Evolutionary conservation across 768 basidiomycete species (phyloP).

Genomic region (Tylopilus intermedius): DNA sequence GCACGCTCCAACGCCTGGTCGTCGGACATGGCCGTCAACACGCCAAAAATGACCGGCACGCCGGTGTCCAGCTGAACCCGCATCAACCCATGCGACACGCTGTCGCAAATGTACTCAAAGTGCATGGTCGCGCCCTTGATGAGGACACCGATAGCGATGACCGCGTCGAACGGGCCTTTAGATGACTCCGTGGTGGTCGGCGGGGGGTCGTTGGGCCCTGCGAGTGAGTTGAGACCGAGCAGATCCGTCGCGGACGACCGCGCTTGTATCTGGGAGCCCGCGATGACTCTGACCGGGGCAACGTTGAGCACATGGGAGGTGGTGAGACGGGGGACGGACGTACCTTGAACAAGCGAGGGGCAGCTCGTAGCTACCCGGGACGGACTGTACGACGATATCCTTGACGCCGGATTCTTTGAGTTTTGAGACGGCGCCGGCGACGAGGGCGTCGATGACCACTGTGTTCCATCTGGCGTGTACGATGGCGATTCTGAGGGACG

Average conservation of each 20-base stretch:
- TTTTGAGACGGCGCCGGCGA: slow-evolving; percentile 73
- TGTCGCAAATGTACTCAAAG: slow-evolving; percentile 97
- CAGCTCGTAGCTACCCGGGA: slow-evolving; percentile 94
- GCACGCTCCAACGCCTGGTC: slow-evolving; percentile 93
- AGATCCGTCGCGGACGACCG: slow-evolving; percentile 77
- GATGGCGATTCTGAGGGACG: slow-evolving; percentile 78
- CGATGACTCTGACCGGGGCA: slow-evolving; percentile 61
- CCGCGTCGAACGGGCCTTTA: slow-evolving; percentile 78
- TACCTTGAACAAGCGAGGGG: slow-evolving; percentile 84
- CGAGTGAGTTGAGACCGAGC: slow-evolving; percentile 46
- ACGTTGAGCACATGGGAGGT: slow-evolving; percentile 5
- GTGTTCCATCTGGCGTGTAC: slow-evolving; percentile 98
- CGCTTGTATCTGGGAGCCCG: slow-evolving; percentile 79
- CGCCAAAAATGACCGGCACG: slow-evolving; percentile 93
- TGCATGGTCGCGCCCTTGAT: slow-evolving; percentile 99
- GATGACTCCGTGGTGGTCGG: slow-evolving; percentile 35
- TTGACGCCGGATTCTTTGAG: slow-evolving; percentile 84
- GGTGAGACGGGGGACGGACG: slow-evolving; percentile 22
- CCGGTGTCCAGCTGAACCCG: slow-evolving; percentile 89
- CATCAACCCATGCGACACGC: slow-evolving; percentile 93
- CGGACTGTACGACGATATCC: slow-evolving; percentile 86
- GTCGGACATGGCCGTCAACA: slow-evolving; percentile 86
- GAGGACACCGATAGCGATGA: slow-evolving; percentile 95
- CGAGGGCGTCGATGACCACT: slow-evolving; percentile 75
- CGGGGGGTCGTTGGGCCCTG: slow-evolving; percentile 29